Percentiles rank a stretch among this genome's conserved stretches.
phyloP scores from a whole-genome alignment of 2,329 filamentous ascomycete genomes.

The Penicillium sumatraense region DNA sequence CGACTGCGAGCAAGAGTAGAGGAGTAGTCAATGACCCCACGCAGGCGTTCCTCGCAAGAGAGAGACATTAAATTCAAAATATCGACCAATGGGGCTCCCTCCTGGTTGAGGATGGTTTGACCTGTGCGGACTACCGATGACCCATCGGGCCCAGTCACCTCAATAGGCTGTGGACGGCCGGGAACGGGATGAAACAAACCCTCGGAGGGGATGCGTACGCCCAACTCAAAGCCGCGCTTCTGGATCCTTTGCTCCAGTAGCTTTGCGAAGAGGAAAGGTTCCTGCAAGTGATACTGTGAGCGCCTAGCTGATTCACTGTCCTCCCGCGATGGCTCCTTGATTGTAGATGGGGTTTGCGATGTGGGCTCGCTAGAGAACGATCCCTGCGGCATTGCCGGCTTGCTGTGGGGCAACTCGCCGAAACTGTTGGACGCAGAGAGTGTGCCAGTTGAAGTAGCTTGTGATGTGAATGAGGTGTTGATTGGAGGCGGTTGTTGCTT shows the following conservation, averaged over 20 bases:
- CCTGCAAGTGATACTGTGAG: constrained; percentile 71
- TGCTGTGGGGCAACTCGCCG: constrained; percentile 53
- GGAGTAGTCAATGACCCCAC: constrained; percentile 77
- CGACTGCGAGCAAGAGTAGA: constrained; percentile 71
- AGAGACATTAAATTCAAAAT: constrained; percentile 83
- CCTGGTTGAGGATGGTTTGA: constrained; percentile 73
- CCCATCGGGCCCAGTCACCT: constrained; percentile 65
- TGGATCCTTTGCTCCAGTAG: constrained; percentile 59
- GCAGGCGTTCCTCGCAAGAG: constrained; percentile 77
- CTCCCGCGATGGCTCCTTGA: constrained; percentile 67
- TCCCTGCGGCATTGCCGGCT: constrained; percentile 59
- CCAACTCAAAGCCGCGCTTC: constrained; percentile 63
- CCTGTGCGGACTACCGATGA: constrained; percentile 66
- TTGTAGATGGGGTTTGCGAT: constrained; percentile 67
- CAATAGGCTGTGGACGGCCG: constrained; percentile 48
- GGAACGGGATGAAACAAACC: constrained; percentile 54
- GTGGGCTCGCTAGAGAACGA: constrained; percentile 70
- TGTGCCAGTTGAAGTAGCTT: constrained; percentile 47
- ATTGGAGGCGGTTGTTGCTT: constrained; percentile 56
- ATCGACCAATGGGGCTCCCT: constrained; percentile 71
- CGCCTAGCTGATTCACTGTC: constrained; percentile 65
- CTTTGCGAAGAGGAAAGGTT: constrained; percentile 73
- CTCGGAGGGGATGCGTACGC: constrained; percentile 63
- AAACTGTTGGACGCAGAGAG: constrained; percentile 54
- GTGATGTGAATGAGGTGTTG: constrained; percentile 46